Percentiles rank a stretch among this genome's conserved stretches.
Evolutionary conservation across 768 basidiomycete genomes (phyloP).

Genomic region (Suillus subaureus): DNA sequence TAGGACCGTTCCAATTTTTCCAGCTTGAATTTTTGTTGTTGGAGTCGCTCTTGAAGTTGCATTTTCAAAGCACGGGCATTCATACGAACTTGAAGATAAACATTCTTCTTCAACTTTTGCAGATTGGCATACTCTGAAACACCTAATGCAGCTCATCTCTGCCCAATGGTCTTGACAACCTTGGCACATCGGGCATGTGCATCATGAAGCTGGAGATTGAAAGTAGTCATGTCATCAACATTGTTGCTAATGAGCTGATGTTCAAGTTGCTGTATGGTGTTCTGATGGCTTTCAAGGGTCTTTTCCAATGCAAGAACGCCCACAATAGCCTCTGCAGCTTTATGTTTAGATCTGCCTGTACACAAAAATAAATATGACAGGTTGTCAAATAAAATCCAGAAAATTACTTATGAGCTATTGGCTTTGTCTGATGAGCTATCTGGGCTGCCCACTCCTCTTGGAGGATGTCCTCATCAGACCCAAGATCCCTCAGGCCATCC

Average conservation of each 20-base stretch:
- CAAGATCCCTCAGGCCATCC: background rate
- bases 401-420: conserved; percentile 4
- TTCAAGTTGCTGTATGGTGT: conserved; percentile 2
- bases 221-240: conserved; percentile 2
- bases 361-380: no score
- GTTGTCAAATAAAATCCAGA: background rate
- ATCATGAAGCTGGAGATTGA: conserved; percentile 9
- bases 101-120: conserved; percentile 8
- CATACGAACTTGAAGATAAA: conserved; percentile 16
- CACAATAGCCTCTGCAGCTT: no score
- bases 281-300: no score
- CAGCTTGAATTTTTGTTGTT: conserved; percentile 22
- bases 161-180: background rate
- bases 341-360: no score
- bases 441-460: conserved; percentile 23
- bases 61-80: conserved; percentile 25
- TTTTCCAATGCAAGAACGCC: no score
- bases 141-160: conserved; percentile 2
- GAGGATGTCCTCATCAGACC: conserved; percentile 1
- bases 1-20: conserved; percentile 17
- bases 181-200: no score
- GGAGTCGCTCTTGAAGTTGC: conserved; percentile 17
- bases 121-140: conserved; percentile 9
- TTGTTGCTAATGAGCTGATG: background rate
- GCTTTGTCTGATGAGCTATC: conserved; percentile 22